Percentiles rank a stretch among this genome's conserved stretches.
Evolutionary conservation across 164 flowering plant species (phyloP).

Genomic region (Berberis vulgaris): DNA sequence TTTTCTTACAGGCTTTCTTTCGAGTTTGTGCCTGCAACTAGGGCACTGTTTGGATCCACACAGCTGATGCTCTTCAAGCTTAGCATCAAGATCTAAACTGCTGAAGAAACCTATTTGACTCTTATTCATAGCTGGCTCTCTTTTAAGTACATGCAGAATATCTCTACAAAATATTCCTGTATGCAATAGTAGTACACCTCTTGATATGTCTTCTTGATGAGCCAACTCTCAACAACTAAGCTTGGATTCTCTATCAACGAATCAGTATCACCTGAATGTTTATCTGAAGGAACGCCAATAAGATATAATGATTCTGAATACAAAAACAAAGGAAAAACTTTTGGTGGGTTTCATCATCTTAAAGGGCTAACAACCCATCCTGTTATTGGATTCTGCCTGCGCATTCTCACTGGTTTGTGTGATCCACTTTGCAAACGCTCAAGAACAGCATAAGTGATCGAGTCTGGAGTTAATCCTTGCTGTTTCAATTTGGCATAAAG

Average conservation of each 20-base stretch:
- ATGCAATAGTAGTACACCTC: not conserved
- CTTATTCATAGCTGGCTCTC: conserved; percentile 25
- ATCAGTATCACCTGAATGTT: conserved; percentile 4
- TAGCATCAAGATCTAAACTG: conserved; percentile 83
- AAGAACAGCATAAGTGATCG: conserved; percentile 72
- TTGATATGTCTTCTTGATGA: not conserved
- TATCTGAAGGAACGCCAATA: not conserved
- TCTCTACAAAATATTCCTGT: conserved; percentile 1
- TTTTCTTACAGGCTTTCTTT: conserved; percentile 64
- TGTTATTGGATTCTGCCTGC: conserved; percentile 67
- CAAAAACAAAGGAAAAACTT: not conserved
- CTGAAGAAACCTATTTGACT: conserved; percentile 40
- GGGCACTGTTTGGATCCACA: conserved; percentile 94
- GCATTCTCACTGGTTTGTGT: conserved; percentile 37
- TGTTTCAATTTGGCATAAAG: conserved; percentile 75
- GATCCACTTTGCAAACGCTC: conserved; percentile 81
- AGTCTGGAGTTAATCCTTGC: conserved; percentile 85
- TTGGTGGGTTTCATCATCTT: conserved; percentile 24
- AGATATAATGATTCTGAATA: not conserved
- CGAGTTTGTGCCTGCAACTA: conserved; percentile 86
- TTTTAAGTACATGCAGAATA: not conserved
- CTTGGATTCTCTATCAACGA: not conserved
- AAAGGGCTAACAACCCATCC: conserved; percentile 93
- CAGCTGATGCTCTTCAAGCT: conserved; percentile 88
- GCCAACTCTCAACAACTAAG: conserved; percentile 1